phyloP scores from a whole-genome alignment of 495 filamentous ascomycete genomes.

The Parathielavia hyrcaniae region DNA sequence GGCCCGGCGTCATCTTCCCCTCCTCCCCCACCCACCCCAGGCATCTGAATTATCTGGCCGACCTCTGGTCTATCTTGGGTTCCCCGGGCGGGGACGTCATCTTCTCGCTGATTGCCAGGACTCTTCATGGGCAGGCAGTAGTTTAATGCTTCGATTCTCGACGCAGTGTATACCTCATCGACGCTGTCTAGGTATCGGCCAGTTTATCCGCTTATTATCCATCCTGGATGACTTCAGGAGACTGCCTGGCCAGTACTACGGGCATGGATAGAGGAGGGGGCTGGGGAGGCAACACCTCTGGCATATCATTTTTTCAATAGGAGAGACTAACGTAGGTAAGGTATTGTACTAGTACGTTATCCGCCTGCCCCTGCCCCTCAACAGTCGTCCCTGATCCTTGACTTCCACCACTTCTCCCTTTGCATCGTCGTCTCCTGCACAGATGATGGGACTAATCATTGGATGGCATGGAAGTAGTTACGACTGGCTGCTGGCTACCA shows the following conservation, averaged over 20 bases:
- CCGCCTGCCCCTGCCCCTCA: no score
- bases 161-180: not conserved
- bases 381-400: no score
- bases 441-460: no score
- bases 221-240: no score
- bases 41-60: constrained; percentile 7
- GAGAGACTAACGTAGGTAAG: no score
- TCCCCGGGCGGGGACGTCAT: not conserved
- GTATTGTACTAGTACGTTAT: no score
- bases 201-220: not conserved
- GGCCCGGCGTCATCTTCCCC: not conserved
- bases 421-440: no score
- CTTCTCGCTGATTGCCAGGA: not conserved
- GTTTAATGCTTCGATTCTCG: not conserved
- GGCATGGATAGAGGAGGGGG: not conserved
- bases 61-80: not conserved
- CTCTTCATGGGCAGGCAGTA: not conserved
- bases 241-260: no score
- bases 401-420: no score
- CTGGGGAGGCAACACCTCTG: not conserved
- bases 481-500: no score
- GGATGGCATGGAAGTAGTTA: no score
- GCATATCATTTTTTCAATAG: not conserved
- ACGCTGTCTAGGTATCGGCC: not conserved
- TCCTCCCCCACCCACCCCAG: not conserved